Conservation (phyloP, 192 early-diverging fungal species). For the Gigaspora rosea region DNA sequence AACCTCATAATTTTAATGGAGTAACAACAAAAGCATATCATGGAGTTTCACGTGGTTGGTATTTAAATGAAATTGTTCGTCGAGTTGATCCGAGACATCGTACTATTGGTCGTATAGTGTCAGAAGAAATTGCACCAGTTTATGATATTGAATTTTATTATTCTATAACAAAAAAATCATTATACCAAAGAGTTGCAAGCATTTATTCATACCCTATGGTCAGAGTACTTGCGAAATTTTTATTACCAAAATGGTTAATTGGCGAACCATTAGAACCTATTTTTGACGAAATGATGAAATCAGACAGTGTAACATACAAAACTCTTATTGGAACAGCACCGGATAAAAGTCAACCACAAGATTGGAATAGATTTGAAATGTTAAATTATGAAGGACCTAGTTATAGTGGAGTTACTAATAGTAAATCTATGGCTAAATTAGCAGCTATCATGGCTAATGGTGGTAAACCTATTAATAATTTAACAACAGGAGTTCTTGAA, state of each 20-base stretch:
- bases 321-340: slow-evolving; percentile 33
- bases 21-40: slow-evolving; percentile 55
- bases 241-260: slow-evolving; percentile 44
- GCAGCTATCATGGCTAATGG: slow-evolving; percentile 64
- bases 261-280: slow-evolving; percentile 36
- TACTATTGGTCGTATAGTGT: slow-evolving; percentile 60
- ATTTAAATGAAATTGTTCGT: slow-evolving; percentile 71
- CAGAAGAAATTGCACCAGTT: slow-evolving; percentile 55
- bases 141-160: slow-evolving; percentile 62
- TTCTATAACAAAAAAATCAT: slow-evolving; percentile 32
- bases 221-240: slow-evolving; percentile 48
- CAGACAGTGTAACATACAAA: slow-evolving; percentile 37
- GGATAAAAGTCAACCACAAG: slow-evolving; percentile 38
- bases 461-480: slow-evolving; percentile 41
- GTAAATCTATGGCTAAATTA: slow-evolving; percentile 56
- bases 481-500: slow-evolving; percentile 34
- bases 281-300: slow-evolving; percentile 35
- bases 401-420: slow-evolving; percentile 59
- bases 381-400: slow-evolving; percentile 47
- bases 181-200: slow-evolving; percentile 47
- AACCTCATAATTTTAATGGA: slow-evolving; percentile 69
- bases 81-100: slow-evolving; percentile 60
- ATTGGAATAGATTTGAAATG: slow-evolving; percentile 41
- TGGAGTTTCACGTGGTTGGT: slow-evolving; percentile 68
- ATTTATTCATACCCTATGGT: slow-evolving; percentile 51